phyloP scores from a whole-genome alignment of 208 protist genomes.

The Naegleria lovaniensis region DNA sequence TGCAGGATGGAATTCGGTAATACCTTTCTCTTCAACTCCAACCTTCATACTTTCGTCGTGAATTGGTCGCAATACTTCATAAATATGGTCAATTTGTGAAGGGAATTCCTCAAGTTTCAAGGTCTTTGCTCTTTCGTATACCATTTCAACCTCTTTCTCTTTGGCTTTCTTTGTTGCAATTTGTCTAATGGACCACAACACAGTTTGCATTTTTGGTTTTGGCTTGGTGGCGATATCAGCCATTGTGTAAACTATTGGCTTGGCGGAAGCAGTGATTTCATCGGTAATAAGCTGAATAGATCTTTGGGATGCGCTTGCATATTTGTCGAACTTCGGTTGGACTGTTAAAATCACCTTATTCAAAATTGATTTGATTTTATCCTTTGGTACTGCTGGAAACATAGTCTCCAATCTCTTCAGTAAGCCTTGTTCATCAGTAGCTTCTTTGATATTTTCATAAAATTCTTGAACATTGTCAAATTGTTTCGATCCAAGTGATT shows the following conservation, averaged over 20 bases:
- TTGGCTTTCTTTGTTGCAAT: background rate
- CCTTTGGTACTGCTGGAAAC: background rate
- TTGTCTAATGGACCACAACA: background rate
- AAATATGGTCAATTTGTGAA: background rate
- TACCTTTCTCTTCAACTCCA: no score
- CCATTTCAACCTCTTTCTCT: background rate
- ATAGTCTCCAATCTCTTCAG: background rate
- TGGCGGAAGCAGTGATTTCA: background rate
- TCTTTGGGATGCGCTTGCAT: background rate
- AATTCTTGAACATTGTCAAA: background rate
- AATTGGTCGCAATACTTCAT: background rate
- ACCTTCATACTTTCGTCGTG: background rate
- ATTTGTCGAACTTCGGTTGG: background rate
- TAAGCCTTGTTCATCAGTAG: background rate
- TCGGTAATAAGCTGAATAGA: background rate
- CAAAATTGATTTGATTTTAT: background rate
- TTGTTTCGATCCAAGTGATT: background rate
- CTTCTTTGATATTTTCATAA: background rate
- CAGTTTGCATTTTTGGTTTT: constrained; percentile 13
- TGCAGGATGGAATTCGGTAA: background rate
- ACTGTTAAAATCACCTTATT: background rate
- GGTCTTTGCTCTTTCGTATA: background rate
- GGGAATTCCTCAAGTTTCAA: background rate
- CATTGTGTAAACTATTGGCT: background rate
- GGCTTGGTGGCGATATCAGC: background rate